Evolutionary conservation across 139 green algal genomes (phyloP).

Genomic region (Desmodesmus armatus): DNA sequence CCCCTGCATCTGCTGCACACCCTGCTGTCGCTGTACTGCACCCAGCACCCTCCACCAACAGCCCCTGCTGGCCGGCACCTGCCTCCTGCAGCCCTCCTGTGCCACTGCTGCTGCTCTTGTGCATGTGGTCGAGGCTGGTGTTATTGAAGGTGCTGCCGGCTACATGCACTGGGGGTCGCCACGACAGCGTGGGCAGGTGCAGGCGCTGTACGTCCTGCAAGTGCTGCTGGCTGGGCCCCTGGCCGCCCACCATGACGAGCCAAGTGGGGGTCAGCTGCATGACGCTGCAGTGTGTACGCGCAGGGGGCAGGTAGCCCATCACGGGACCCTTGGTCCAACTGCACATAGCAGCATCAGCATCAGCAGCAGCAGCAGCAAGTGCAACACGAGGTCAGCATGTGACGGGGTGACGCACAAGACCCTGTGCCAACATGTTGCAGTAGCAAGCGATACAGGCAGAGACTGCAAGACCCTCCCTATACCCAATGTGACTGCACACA

Average conservation of each 20-base stretch:
- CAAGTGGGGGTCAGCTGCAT: constrained; percentile 20
- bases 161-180: constrained; percentile 6
- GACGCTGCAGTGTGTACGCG: not conserved
- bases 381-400: no score
- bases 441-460: no score
- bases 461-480: no score
- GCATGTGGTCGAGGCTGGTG: not conserved
- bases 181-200: constrained; percentile 33
- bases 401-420: no score
- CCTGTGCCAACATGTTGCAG: not conserved
- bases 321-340: constrained; percentile 40
- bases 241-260: constrained; percentile 33
- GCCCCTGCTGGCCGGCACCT: not conserved
- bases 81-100: not conserved
- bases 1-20: not conserved
- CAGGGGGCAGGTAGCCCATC: constrained; percentile 30
- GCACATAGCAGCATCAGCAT: not conserved
- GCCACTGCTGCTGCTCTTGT: not conserved
- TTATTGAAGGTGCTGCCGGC: not conserved
- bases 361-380: not conserved
- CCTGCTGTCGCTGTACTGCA: no score
- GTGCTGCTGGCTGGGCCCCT: not conserved
- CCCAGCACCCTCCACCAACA: no score
- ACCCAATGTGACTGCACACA: no score
- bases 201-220: constrained; percentile 32